Evolutionary conservation across 192 early-diverging fungal genomes (phyloP).

Genomic region (Dissophora ornata): DNA sequence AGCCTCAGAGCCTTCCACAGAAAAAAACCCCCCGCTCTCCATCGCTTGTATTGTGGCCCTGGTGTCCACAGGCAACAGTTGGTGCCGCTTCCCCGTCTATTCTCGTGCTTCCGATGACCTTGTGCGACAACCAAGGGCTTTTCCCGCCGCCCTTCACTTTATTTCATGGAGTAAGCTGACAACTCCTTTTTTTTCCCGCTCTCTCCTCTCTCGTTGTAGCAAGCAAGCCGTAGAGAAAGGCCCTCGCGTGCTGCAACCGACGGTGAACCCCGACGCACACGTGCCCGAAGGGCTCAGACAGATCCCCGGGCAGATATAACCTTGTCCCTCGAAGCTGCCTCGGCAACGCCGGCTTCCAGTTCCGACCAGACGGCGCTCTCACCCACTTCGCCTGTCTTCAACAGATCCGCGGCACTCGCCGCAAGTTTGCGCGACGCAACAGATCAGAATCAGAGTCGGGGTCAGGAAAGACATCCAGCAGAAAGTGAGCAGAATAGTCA

Average conservation of each 20-base stretch:
- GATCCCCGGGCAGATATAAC: constrained; percentile 16
- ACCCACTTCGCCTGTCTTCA: constrained; percentile 10
- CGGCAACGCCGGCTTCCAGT: neutral
- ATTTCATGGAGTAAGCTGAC: no score
- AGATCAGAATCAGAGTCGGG: constrained; percentile 3
- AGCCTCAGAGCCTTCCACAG: no score
- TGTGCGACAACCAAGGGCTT: no score
- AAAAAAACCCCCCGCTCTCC: no score
- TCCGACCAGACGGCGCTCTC: neutral
- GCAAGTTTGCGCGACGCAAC: neutral
- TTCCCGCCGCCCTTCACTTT: no score
- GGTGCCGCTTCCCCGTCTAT: neutral
- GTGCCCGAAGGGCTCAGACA: constrained; percentile 13
- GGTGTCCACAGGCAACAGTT: no score
- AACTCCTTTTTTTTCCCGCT: neutral
- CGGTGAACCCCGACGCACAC: constrained; percentile 36
- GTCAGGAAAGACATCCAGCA: neutral
- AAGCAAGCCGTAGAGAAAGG: constrained; percentile 29
- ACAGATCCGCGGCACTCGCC: neutral
- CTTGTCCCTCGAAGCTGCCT: constrained; percentile 1
- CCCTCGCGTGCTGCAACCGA: constrained; percentile 21
- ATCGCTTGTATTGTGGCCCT: no score
- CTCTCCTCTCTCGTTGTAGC: constrained; percentile 16
- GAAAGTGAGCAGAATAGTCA: neutral
- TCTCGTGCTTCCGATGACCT: no score